A percentile compares a stretch with the other conserved stretches of the same genome.
These are phyloP conservation scores for Nicotiana noctiflora DNA, from an alignment of 257 asterid species.

Conservation along the genomic window DNA sequence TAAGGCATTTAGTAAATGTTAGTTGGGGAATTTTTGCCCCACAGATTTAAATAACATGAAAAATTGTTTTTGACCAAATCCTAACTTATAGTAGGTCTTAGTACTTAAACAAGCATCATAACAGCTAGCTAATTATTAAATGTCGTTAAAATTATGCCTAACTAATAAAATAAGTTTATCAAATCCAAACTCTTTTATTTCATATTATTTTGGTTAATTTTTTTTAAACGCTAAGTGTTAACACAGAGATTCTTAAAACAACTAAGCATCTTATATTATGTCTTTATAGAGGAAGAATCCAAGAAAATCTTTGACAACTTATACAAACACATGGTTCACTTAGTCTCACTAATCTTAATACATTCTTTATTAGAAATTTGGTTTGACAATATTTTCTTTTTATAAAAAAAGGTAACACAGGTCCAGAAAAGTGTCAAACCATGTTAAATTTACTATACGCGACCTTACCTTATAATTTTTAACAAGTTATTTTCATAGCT, in stretches of 20 bases:
- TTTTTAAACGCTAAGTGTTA: not conserved
- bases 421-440: too few species aligned
- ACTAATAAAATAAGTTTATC: not conserved
- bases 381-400: not conserved
- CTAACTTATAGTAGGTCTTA: not conserved
- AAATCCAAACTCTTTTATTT: not conserved
- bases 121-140: not conserved
- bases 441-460: not conserved
- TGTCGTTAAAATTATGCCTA: not conserved
- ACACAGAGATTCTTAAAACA: not conserved
- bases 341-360: not conserved
- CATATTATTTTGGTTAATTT: not conserved
- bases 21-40: not conserved
- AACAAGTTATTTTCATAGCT: not conserved
- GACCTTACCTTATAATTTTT: not conserved
- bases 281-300: not conserved
- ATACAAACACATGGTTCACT: not conserved
- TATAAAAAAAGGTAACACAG: too few species aligned
- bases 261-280: not conserved
- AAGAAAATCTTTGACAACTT: conserved; percentile 9
- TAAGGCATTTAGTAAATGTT: not conserved
- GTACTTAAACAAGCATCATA: not conserved
- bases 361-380: not conserved
- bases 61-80: not conserved
- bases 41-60: not conserved